These are phyloP conservation scores for Actinomucor elegans DNA, from an alignment of 371 early-diverging fungal species.

Conservation along the genomic window DNA sequence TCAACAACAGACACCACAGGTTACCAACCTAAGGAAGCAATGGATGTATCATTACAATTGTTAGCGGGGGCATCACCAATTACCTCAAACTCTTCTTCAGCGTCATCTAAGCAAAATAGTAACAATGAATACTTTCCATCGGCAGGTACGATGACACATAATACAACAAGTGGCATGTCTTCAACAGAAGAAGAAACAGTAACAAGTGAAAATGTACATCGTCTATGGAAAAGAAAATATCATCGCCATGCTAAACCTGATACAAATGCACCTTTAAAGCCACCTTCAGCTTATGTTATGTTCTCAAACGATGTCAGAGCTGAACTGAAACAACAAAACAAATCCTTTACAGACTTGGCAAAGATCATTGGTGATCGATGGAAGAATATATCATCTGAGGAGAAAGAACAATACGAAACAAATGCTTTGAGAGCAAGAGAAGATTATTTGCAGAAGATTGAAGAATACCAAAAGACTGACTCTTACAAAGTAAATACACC, in stretches of 20 bases:
- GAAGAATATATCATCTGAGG: slow-evolving; percentile 36
- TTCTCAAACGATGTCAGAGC: slow-evolving; percentile 52
- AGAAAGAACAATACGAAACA: slow-evolving; percentile 34
- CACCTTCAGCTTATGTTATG: slow-evolving; percentile 60
- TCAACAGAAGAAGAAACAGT: slow-evolving; percentile 47
- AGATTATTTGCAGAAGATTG: slow-evolving; percentile 34
- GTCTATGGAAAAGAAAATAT: slow-evolving; percentile 49
- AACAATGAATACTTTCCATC: slow-evolving; percentile 21
- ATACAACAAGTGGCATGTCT: slow-evolving; percentile 27
- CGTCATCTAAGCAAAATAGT: slow-evolving; percentile 1
- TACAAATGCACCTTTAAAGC: slow-evolving; percentile 52
- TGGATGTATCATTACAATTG: slow-evolving; percentile 4
- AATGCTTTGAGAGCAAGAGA: slow-evolving; percentile 34
- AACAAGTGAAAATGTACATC: slow-evolving; percentile 30
- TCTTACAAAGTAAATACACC: slow-evolving; percentile 25
- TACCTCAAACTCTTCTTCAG: neutral
- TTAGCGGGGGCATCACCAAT: neutral
- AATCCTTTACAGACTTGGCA: slow-evolving; percentile 52
- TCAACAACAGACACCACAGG: slow-evolving; percentile 1
- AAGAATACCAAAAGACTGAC: slow-evolving; percentile 44
- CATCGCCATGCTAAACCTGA: slow-evolving; percentile 55
- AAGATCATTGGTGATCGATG: slow-evolving; percentile 53
- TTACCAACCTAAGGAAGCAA: slow-evolving; percentile 3
- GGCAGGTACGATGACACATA: slow-evolving; percentile 26
- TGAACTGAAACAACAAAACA: slow-evolving; percentile 42